Evolutionary conservation across 192 early-diverging fungal genomes (phyloP).

Genomic region (Coemansia sp.): DNA sequence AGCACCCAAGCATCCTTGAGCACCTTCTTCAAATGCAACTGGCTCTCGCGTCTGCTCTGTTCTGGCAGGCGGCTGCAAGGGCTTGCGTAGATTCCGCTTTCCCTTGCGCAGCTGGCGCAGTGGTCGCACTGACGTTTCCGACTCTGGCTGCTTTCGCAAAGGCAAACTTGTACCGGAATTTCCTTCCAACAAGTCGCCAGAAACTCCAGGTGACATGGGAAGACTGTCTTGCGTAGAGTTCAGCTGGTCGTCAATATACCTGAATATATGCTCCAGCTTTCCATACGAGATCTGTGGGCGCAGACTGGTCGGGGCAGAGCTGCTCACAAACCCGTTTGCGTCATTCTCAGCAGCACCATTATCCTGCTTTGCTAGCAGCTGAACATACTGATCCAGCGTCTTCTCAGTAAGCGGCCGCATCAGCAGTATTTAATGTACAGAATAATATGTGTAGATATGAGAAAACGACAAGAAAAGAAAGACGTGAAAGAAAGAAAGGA

Average conservation of each 20-base stretch:
- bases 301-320: background rate
- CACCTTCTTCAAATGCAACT: background rate
- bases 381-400: slow-evolving; percentile 21
- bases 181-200: background rate
- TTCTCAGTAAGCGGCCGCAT: slow-evolving; percentile 35
- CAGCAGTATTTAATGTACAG: slow-evolving; percentile 7
- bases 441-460: background rate
- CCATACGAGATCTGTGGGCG: slow-evolving; percentile 17
- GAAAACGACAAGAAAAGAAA: background rate
- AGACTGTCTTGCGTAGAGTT: slow-evolving; percentile 30
- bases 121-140: background rate
- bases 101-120: slow-evolving; percentile 12
- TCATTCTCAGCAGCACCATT: background rate
- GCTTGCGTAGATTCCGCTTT: slow-evolving; percentile 27
- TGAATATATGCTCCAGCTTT: slow-evolving; percentile 35
- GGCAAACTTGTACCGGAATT: background rate
- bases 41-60: slow-evolving; percentile 8
- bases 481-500: background rate
- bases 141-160: background rate
- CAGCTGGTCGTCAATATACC: slow-evolving; percentile 36
- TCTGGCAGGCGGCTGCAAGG: slow-evolving; percentile 16
- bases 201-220: slow-evolving; percentile 10
- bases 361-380: slow-evolving; percentile 12
- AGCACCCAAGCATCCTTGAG: slow-evolving; percentile 13
- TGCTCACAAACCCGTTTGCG: slow-evolving; percentile 3